A percentile compares a stretch with the other conserved stretches of the same genome.
These are phyloP conservation scores for Naumovozyma dairenensis DNA, from an alignment of 805 yeast species.

Conservation along the genomic window DNA sequence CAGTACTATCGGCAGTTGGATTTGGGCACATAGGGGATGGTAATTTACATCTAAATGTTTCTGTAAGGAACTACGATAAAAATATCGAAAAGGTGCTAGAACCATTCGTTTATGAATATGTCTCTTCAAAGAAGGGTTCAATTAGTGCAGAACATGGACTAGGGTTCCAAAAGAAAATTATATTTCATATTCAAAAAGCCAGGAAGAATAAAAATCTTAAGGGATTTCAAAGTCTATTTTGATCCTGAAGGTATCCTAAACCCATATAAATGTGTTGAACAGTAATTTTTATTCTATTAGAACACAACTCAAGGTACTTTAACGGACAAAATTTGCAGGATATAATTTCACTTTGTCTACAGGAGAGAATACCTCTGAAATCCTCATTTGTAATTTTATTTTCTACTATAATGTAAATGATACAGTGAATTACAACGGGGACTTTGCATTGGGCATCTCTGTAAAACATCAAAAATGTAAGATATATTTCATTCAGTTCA, in stretches of 20 bases:
- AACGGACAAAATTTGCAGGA: no score
- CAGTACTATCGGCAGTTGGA: conserved; percentile 85
- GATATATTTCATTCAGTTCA: no score
- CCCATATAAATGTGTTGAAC: conserved; percentile 88
- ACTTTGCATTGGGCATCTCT: no score
- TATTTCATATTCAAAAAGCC: conserved; percentile 74
- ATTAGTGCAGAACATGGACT: conserved; percentile 96
- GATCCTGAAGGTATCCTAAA: conserved; percentile 91
- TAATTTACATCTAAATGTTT: conserved; percentile 85
- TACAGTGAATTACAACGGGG: no score
- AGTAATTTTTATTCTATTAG: no score
- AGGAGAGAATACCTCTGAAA: no score
- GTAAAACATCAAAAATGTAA: no score
- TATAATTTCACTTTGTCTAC: no score
- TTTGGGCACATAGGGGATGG: conserved; percentile 99
- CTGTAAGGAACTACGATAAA: conserved; percentile 74
- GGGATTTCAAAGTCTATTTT: conserved; percentile 63
- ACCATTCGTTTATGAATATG: conserved; percentile 94
- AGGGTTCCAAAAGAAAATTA: conserved; percentile 95
- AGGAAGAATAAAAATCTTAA: conserved; percentile 64
- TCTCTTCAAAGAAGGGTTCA: conserved; percentile 61
- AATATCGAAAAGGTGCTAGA: conserved; percentile 74
- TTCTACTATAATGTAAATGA: no score
- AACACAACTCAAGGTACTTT: no score
- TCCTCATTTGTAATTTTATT: no score